phyloP scores from a whole-genome alignment of 129 eudicot genomes.

The Flaveria ramosissima region DNA sequence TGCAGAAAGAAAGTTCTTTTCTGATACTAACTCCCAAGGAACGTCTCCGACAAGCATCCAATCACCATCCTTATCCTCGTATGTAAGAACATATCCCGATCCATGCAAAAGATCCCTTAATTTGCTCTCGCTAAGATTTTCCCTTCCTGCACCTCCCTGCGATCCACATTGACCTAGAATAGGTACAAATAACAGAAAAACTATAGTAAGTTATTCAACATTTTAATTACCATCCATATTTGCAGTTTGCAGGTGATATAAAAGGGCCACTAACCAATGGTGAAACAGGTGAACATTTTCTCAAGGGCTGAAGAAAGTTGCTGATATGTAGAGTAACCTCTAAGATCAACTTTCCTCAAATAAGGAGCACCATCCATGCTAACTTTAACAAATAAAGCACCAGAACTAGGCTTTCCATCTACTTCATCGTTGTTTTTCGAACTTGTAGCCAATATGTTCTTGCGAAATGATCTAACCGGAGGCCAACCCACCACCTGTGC shows the following conservation, averaged over 20 bases:
- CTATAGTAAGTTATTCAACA: neutral
- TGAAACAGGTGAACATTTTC: constrained; percentile 80
- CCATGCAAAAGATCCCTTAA: constrained; percentile 76
- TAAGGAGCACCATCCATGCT: constrained; percentile 93
- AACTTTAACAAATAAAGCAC: constrained; percentile 70
- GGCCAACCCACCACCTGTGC: constrained; percentile 85
- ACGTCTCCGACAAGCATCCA: constrained; percentile 96
- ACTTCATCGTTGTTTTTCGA: constrained; percentile 66
- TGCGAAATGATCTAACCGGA: constrained; percentile 74
- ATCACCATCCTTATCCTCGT: constrained; percentile 85
- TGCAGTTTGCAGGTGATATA: constrained; percentile 14
- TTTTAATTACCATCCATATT: neutral
- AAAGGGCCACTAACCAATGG: constrained; percentile 48
- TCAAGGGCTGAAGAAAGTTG: constrained; percentile 81
- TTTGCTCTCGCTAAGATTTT: constrained; percentile 63
- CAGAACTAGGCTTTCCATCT: constrained; percentile 55
- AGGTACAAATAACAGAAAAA: neutral
- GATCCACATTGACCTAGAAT: constrained; percentile 71
- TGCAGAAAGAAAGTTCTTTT: neutral
- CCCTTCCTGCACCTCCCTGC: constrained; percentile 62
- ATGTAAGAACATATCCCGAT: constrained; percentile 71
- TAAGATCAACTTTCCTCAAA: constrained; percentile 72
- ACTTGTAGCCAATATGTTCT: constrained; percentile 59
- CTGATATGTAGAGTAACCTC: constrained; percentile 56
- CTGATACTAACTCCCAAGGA: constrained; percentile 74